phyloP scores from a whole-genome alignment of 345 rosid species.

The Alliaria petiolata region DNA sequence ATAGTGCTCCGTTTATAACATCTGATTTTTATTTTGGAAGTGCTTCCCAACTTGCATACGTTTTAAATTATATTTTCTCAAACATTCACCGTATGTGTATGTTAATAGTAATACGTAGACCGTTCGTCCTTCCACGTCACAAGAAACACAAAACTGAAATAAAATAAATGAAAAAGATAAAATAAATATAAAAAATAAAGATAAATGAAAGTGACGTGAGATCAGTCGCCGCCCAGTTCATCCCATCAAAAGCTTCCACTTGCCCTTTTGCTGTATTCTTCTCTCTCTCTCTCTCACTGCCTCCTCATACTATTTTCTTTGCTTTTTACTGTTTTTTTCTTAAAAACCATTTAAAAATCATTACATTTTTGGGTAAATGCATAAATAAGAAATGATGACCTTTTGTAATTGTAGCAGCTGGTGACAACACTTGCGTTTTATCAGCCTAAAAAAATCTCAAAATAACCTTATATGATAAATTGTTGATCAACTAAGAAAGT shows the following conservation, averaged over 20 bases:
- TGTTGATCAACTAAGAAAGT: no score
- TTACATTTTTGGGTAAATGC: background rate
- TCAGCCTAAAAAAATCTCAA: background rate
- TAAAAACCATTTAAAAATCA: background rate
- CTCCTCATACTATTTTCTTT: background rate
- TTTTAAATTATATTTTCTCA: background rate
- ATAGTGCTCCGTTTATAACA: background rate
- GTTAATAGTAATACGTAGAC: conserved; percentile 19
- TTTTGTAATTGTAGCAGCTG: no score
- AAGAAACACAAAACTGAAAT: background rate
- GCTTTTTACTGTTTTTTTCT: background rate
- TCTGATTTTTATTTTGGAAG: conserved; percentile 12
- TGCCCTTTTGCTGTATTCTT: conserved; percentile 34
- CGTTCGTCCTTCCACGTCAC: conserved; percentile 20
- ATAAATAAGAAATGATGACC: no score
- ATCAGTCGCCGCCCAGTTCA: conserved; percentile 52
- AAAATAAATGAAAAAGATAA: background rate
- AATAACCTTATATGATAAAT: background rate
- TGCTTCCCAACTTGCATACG: conserved; percentile 24
- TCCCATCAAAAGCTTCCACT: conserved; percentile 63
- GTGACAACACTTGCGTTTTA: background rate
- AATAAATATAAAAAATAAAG: background rate
- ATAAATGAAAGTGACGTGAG: conserved; percentile 27
- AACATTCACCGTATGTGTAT: conserved; percentile 25
- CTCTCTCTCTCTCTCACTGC: background rate